Base-by-base conservation (phyloP, 2,329 filamentous ascomycete species). In the Xylaria sp. region DNA sequence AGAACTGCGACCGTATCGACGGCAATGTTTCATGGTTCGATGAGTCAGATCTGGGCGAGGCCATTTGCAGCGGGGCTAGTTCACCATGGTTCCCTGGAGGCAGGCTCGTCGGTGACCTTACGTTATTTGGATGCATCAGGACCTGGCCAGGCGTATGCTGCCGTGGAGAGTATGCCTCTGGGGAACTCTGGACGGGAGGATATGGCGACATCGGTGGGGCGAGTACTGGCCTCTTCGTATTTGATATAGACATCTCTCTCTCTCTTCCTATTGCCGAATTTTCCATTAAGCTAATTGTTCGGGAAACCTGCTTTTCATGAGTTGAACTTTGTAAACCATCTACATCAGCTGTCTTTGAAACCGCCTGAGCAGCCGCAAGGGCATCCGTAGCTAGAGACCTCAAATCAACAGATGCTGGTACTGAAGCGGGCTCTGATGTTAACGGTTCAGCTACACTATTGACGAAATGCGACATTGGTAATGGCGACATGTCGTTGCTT, bases 11-110 rank as follows among this genome's bases (percentile, higher is more conserved):
- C 48, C 77, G 76, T 67, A 84, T 81, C 6, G 82, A 81, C 5
- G 82, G 82, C 12, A 84, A 73, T 13, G 77, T 73, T 28, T 79
- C 80, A 52, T 80, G 81, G 15, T 71, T 78, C 34, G 76, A 79
- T 18, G 75, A 75, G 12, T 83, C 82, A 37, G 80, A 82, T 63
- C 79, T 77, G 1, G 82, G 81, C 15, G 82, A 83, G 34, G 76
- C 71, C 48, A 78, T 76, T 52, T 83, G 80, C 44, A 84, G 70
- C 78, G 79, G 68, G 73, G 80, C 73, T 12, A 80, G 69, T 50
- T 79, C 78, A 9, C 77, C 77, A 65, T 75, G 76, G 15, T 63
- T 70, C 50, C 71, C 60, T 72, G 76, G 46, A 76, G 77, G 56
- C 69, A 76, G 63, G 44, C 63, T 72, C 9, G 82, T 78, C 15